Conservation (phyloP, 371 early-diverging fungal species). For the Funneliformis caledonium region DNA sequence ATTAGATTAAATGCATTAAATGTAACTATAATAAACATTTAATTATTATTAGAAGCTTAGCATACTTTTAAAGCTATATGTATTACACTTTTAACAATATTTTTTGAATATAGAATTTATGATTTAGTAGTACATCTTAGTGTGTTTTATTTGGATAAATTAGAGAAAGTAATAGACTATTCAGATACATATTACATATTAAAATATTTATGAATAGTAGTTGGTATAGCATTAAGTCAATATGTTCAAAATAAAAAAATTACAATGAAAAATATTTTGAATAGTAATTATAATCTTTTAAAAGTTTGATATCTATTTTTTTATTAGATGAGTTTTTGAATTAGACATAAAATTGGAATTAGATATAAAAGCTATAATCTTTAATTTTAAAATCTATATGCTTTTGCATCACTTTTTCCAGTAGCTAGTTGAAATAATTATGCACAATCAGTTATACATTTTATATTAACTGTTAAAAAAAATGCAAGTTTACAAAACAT, state of each 20-base stretch:
- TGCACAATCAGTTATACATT: background rate
- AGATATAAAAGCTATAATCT: background rate
- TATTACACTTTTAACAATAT: no score
- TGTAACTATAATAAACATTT: no score
- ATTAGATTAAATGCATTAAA: no score
- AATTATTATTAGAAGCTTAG: no score
- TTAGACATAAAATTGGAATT: background rate
- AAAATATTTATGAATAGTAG: background rate
- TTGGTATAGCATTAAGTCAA: background rate
- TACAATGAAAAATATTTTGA: background rate
- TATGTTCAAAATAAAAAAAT: background rate
- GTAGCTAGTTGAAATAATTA: background rate
- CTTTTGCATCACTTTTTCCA: background rate
- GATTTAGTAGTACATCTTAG: no score
- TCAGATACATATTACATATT: no score
- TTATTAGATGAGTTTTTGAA: background rate
- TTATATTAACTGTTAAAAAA: background rate
- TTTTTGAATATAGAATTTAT: no score
- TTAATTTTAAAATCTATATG: background rate
- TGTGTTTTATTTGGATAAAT: no score
- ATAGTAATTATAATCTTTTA: background rate
- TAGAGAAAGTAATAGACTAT: no score
- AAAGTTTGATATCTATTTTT: constrained; percentile 23
- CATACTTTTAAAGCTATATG: no score
- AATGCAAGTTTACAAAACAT: background rate